These are phyloP conservation scores for Lanmaoa pseudosensibilis DNA, from an alignment of 768 basidiomycete species.

Conservation along the genomic window DNA sequence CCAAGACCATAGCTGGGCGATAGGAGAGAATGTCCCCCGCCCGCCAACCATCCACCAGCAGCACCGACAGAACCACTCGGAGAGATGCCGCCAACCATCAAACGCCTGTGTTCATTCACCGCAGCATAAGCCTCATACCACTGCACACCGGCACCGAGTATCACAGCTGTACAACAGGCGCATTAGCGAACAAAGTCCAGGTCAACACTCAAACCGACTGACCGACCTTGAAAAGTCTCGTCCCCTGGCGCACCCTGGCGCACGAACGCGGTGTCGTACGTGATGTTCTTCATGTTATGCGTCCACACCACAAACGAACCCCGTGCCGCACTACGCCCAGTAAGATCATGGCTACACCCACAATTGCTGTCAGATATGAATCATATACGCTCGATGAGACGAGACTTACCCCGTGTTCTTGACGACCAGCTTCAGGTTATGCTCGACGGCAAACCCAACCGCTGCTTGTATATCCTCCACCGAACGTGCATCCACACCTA, in stretches of 20 bases:
- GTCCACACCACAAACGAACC: slow-evolving; percentile 43
- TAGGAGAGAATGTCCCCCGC: slow-evolving; percentile 46
- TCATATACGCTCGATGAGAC: background rate
- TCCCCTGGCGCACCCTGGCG: slow-evolving; percentile 32
- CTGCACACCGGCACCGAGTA: slow-evolving; percentile 44
- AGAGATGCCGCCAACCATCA: slow-evolving; percentile 48
- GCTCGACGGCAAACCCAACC: slow-evolving; percentile 19
- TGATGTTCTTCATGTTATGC: slow-evolving; percentile 40
- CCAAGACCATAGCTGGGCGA: slow-evolving; percentile 45
- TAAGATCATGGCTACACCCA: slow-evolving; percentile 35
- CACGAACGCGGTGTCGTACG: slow-evolving; percentile 30
- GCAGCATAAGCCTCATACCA: slow-evolving; percentile 45
- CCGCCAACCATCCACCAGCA: slow-evolving; percentile 48
- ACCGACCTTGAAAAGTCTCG: slow-evolving; percentile 2
- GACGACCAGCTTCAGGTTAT: slow-evolving; percentile 20
- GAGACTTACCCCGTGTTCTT: slow-evolving; percentile 25
- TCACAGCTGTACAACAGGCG: slow-evolving; percentile 26
- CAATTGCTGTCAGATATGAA: background rate
- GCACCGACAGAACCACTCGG: slow-evolving; percentile 44
- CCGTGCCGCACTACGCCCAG: slow-evolving; percentile 40
- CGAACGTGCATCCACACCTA: slow-evolving; percentile 24
- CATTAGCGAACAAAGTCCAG: background rate
- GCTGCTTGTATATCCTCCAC: slow-evolving; percentile 21
- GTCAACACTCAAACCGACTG: background rate
- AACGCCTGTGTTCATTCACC: slow-evolving; percentile 37